Base-by-base conservation (phyloP, 805 yeast genomes). In the Teunomyces barrocoloradensis region DNA sequence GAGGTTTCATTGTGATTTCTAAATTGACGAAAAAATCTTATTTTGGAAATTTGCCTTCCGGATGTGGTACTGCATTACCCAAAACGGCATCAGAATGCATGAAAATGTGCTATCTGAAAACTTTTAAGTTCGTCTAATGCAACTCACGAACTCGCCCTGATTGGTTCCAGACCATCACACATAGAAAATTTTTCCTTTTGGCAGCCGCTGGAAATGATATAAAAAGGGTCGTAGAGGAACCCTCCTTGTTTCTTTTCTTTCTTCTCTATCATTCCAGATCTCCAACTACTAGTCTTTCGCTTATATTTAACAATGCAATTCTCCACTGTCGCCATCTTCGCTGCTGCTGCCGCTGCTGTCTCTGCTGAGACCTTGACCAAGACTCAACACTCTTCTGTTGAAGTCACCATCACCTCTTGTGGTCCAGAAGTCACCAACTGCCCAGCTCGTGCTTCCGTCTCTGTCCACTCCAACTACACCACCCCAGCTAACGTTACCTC, bases 331-430 rank as follows among this genome's bases (percentile, higher is more conserved):
- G 62, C 69, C 48, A 59, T 62, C 61, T 51, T 66, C 59, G 68
- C 72, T 52, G 64, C 65, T 48, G 66, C 62, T 37, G 70, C 61
- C 48, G 66, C 65, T 52, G 48, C 59, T 48, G 68, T 59, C 52
- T 49, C 50, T 52, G 66, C 71, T 52, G 64, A 63, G 56, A 73
- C 68, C 53, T 59, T 69, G 56, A 71, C 73, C 53, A 58, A 64
- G 40, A 64, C 68, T 51, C 66, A 59, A 13, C 53, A 55, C 41
- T 52, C 66, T 51, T 66, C 74, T 53, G 66, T 73, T 54, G 63
- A 73, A 59, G 78, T 65, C 51, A 74, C 81, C 64, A 63, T 75
- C 73, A 70, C 76, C 56, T 65, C 72, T 49, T 76, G 79, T 66
- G 77, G 54, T 43, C 54, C 71, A 17, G 58, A 59, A 44, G 78